Conservation (phyloP, 2,329 filamentous ascomycete species). For the Sclerotiophoma versabilis region DNA sequence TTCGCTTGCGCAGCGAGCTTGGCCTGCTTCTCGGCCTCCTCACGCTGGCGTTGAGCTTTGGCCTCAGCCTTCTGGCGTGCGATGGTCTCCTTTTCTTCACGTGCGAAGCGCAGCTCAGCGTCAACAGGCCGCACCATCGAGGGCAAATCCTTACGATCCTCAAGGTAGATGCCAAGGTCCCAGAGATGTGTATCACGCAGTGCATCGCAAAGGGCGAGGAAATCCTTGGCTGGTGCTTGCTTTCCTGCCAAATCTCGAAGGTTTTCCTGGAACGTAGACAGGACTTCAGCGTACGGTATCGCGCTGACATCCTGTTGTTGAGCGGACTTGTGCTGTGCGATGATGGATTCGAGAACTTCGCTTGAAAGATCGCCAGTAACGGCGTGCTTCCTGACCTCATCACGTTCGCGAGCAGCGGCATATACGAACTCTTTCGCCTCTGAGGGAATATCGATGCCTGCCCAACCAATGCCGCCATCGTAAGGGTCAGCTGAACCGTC, state of each 20-base stretch:
- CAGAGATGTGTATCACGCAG: conserved; percentile 84
- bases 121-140: conserved; percentile 77
- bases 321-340: conserved; percentile 42
- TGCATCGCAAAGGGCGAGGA: conserved; percentile 73
- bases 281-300: conserved; percentile 57
- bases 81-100: conserved; percentile 61
- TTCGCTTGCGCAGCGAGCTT: conserved; percentile 64
- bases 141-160: conserved; percentile 76
- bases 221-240: conserved; percentile 68
- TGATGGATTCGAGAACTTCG: conserved; percentile 47
- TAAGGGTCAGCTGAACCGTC: conserved; percentile 62
- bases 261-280: conserved; percentile 65
- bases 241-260: conserved; percentile 61
- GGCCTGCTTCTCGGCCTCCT: conserved; percentile 63
- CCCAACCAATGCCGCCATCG: conserved; percentile 65
- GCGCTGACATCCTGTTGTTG: conserved; percentile 39
- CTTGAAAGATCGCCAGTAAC: conserved; percentile 52
- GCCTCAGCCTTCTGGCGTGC: conserved; percentile 54
- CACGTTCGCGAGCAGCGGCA: conserved; percentile 64
- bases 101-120: conserved; percentile 60
- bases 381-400: conserved; percentile 64
- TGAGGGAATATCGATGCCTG: conserved; percentile 68
- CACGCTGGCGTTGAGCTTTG: conserved; percentile 63
- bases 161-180: conserved; percentile 84
- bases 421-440: conserved; percentile 67